Evolutionary conservation across 106 monocot species (phyloP).

Genomic region (Dioscorea dumetorum): DNA sequence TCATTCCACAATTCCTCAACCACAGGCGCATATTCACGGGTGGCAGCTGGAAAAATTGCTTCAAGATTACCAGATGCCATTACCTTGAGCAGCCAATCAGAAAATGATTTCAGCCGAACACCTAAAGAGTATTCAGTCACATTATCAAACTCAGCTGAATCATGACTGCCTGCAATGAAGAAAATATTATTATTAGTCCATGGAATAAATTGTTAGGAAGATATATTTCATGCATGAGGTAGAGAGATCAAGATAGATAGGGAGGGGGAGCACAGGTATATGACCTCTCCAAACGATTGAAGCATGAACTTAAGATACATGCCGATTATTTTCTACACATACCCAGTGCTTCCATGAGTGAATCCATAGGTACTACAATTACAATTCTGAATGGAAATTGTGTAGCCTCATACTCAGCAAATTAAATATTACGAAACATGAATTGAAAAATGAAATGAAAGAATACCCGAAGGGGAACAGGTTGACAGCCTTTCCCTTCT

Average conservation of each 20-base stretch:
- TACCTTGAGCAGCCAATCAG: constrained; percentile 66
- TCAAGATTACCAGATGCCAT: constrained; percentile 68
- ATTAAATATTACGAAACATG: no score
- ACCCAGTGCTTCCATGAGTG: no score
- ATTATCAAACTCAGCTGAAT: constrained; percentile 15
- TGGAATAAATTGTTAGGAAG: no score
- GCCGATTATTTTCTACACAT: no score
- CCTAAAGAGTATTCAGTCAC: constrained; percentile 46
- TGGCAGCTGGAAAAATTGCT: constrained; percentile 77
- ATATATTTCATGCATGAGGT: no score
- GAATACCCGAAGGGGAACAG: constrained; percentile 20
- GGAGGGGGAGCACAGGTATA: no score
- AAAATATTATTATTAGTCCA: not conserved
- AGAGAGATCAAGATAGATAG: no score
- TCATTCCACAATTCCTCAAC: constrained; percentile 91
- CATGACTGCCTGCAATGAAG: constrained; percentile 16
- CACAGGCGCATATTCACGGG: constrained; percentile 69
- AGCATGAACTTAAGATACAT: no score
- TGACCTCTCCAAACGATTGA: no score
- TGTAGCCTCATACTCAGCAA: no score
- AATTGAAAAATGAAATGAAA: not conserved
- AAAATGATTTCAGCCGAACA: constrained; percentile 61
- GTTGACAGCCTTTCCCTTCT: constrained; percentile 14
- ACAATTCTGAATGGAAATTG: no score
- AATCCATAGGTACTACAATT: no score